Percentiles rank a stretch among this genome's conserved stretches.
Conservation (phyloP, 305 asterid genomes). For the Fraxinus greggii region DNA sequence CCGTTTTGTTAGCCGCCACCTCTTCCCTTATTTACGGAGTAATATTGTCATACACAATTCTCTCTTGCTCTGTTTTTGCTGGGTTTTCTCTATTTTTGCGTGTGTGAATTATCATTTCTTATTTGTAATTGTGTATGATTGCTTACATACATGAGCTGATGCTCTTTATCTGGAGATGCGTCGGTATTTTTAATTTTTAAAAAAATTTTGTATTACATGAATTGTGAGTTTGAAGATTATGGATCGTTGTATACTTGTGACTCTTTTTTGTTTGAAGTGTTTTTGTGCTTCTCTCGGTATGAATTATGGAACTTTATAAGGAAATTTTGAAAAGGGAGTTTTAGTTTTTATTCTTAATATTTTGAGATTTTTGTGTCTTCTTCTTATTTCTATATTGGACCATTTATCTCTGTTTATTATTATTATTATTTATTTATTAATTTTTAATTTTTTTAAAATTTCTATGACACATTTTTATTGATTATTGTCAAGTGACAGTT, state of each 20-base stretch:
- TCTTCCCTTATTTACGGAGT: constrained; percentile 78
- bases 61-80: background rate
- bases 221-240: background rate
- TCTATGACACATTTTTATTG: background rate
- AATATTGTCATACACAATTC: constrained; percentile 3
- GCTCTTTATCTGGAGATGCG: background rate
- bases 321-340: background rate
- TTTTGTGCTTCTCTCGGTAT: background rate
- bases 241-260: background rate
- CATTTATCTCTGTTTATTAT: background rate
- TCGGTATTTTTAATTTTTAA: background rate
- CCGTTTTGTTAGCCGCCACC: constrained; percentile 75
- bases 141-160: background rate
- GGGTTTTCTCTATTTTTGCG: background rate
- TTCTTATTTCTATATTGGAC: background rate
- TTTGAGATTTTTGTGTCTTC: background rate
- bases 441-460: too few species aligned
- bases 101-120: background rate
- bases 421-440: background rate
- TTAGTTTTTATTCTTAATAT: background rate
- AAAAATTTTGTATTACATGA: background rate
- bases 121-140: background rate
- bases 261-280: background rate
- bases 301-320: background rate
- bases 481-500: background rate